Percentiles rank a stretch among this genome's conserved stretches.
phyloP scores from a whole-genome alignment of 768 basidiomycete genomes.

The Sporobolomyces roseus region DNA sequence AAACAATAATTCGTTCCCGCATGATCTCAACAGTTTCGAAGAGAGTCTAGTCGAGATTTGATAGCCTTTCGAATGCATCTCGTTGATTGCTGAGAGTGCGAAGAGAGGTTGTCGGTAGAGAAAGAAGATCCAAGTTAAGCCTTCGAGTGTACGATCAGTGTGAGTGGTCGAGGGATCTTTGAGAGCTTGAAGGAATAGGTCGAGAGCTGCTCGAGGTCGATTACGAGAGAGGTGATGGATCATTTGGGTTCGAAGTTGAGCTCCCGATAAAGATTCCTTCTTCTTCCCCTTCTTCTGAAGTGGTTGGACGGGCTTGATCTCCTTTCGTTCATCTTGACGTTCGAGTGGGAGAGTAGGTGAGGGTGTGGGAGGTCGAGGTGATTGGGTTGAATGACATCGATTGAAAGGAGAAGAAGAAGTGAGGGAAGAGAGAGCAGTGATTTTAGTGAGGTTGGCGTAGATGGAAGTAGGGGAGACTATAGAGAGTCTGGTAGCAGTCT shows the following conservation, averaged over 20 bases:
- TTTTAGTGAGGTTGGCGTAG: too few species aligned
- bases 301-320: neutral
- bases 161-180: slow-evolving; percentile 3
- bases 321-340: too few species aligned
- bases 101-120: slow-evolving; percentile 14
- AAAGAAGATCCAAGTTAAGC: slow-evolving; percentile 21
- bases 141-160: neutral
- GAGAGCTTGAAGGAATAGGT: too few species aligned
- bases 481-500: neutral
- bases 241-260: neutral
- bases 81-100: slow-evolving; percentile 8
- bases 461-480: neutral
- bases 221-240: slow-evolving; percentile 10
- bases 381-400: too few species aligned
- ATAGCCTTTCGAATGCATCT: slow-evolving; percentile 10
- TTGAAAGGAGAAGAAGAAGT: neutral
- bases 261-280: neutral
- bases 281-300: too few species aligned
- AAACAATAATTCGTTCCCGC: slow-evolving; percentile 2
- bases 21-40: slow-evolving; percentile 8
- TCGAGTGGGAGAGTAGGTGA: neutral
- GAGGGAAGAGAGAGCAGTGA: neutral
- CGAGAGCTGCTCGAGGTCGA: slow-evolving; percentile 7
- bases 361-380: neutral
- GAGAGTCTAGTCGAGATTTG: neutral